Percentiles rank a stretch among this genome's conserved stretches.
Conservation (phyloP, 1,139 yeast genomes). For the Yamadazyma diospyri region DNA sequence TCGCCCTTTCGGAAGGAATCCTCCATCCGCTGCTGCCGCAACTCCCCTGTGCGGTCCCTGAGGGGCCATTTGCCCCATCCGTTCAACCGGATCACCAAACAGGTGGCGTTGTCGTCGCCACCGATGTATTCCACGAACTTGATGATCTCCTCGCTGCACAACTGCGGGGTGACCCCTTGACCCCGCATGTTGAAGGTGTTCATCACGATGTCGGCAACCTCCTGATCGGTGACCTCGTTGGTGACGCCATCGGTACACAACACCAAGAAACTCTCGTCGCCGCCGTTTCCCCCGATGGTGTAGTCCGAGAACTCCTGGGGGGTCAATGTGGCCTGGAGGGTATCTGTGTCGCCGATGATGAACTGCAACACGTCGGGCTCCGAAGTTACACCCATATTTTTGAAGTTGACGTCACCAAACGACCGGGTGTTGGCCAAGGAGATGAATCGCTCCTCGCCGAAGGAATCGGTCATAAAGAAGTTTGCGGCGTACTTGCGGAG, state of each 20-base stretch:
- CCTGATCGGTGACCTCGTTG: slow-evolving; percentile 80
- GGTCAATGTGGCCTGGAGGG: slow-evolving; percentile 31
- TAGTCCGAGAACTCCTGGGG: slow-evolving; percentile 36
- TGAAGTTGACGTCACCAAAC: slow-evolving; percentile 83
- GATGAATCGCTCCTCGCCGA: slow-evolving; percentile 86
- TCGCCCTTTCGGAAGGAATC: slow-evolving; percentile 38
- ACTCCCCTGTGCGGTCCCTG: slow-evolving; percentile 75
- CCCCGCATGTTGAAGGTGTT: slow-evolving; percentile 68
- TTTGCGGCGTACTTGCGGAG: slow-evolving; percentile 68
- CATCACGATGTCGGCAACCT: slow-evolving; percentile 81
- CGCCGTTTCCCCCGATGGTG: slow-evolving; percentile 56
- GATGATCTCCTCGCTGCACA: slow-evolving; percentile 80
- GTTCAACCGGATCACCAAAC: slow-evolving; percentile 69
- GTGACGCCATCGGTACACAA: slow-evolving; percentile 87
- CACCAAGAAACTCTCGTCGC: slow-evolving; percentile 78
- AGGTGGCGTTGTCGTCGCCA: slow-evolving; percentile 93
- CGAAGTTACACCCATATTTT: slow-evolving; percentile 80
- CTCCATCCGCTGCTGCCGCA: slow-evolving; percentile 70
- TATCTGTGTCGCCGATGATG: slow-evolving; percentile 51
- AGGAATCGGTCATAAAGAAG: slow-evolving; percentile 81
- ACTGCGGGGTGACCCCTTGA: slow-evolving; percentile 77
- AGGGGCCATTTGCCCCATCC: slow-evolving; percentile 97
- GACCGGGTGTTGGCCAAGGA: slow-evolving; percentile 88
- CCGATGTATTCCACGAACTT: slow-evolving; percentile 83
- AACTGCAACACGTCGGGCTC: slow-evolving; percentile 84